phyloP scores from a whole-genome alignment of 192 early-diverging fungal species.

The Backusella morwellensis region DNA sequence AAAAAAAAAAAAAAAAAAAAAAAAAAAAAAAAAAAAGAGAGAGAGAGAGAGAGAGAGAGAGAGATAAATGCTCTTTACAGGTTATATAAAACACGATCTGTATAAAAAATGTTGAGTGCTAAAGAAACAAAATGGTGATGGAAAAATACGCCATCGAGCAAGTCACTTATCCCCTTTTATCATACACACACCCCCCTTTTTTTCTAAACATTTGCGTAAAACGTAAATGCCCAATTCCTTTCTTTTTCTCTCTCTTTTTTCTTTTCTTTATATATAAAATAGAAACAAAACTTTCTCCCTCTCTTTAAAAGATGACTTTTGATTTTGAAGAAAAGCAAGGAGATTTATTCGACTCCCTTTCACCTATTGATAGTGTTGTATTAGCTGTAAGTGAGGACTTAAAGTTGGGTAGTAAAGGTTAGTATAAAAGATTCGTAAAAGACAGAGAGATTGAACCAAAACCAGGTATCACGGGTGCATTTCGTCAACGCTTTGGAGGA shows the following conservation, averaged over 20 bases:
- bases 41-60: neutral
- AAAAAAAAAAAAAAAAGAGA: neutral
- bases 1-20: neutral
- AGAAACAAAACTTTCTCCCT: neutral
- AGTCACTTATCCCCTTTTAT: neutral
- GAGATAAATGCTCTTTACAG: neutral
- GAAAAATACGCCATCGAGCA: neutral
- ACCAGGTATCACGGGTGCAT: slow-evolving; percentile 24
- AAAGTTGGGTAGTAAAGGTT: slow-evolving; percentile 20
- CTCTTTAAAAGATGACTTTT: slow-evolving; percentile 19
- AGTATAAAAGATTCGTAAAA: no score
- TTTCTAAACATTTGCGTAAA: neutral
- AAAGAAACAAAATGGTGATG: neutral
- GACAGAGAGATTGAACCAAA: no score
- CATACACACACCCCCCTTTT: neutral
- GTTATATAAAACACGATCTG: neutral
- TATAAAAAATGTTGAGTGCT: neutral
- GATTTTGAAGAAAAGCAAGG: slow-evolving; percentile 34
- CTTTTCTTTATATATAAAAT: neutral
- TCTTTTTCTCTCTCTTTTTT: neutral
- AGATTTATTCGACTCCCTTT: slow-evolving; percentile 19
- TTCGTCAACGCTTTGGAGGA: slow-evolving; percentile 24
- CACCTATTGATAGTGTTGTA: slow-evolving; percentile 21
- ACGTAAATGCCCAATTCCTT: neutral
- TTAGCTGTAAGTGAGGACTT: slow-evolving; percentile 32